Evolutionary conservation across 2,329 filamentous ascomycete species (phyloP).

Genomic region (Remersonia thermophila): DNA sequence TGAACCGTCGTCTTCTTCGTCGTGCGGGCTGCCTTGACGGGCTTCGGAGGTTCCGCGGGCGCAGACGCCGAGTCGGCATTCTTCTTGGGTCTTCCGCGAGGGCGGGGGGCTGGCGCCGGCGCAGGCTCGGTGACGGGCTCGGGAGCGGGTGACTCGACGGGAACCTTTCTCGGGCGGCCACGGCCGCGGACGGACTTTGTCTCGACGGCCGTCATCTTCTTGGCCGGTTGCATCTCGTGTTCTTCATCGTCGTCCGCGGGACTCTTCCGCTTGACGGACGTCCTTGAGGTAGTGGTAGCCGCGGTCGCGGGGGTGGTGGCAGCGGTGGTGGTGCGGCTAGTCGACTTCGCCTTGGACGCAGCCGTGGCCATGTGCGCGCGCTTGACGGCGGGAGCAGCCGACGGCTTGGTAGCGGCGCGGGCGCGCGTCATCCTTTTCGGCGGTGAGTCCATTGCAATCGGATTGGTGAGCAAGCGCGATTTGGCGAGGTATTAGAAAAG

Average conservation of each 20-base stretch:
- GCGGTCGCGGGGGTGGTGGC: conserved; percentile 30
- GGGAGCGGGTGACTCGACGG: conserved; percentile 14
- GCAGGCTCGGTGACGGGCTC: conserved; percentile 27
- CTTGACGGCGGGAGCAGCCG: conserved; percentile 21
- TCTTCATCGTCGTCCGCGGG: conserved; percentile 41
- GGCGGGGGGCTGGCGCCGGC: conserved; percentile 21
- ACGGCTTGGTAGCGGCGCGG: conserved; percentile 29
- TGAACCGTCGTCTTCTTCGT: conserved; percentile 10
- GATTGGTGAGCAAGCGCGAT: conserved; percentile 14
- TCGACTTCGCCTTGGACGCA: conserved; percentile 34
- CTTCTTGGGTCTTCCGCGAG: conserved; percentile 22
- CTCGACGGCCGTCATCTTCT: conserved; percentile 10
- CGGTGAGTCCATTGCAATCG: conserved; percentile 42
- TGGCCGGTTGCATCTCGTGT: conserved; percentile 20
- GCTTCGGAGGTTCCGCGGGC: no score
- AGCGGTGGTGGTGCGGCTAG: conserved; percentile 23
- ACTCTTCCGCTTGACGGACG: conserved; percentile 38
- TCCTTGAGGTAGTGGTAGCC: conserved; percentile 23
- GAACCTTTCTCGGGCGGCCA: conserved; percentile 34
- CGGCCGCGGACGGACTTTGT: conserved; percentile 29
- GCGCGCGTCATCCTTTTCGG: conserved; percentile 48
- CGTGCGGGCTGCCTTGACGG: conserved; percentile 20
- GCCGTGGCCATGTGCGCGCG: conserved; percentile 36
- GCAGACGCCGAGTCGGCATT: no score
- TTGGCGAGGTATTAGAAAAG: not conserved